Base-by-base conservation (phyloP, 2,329 filamentous ascomycete species). In the Fusarium albidum region DNA sequence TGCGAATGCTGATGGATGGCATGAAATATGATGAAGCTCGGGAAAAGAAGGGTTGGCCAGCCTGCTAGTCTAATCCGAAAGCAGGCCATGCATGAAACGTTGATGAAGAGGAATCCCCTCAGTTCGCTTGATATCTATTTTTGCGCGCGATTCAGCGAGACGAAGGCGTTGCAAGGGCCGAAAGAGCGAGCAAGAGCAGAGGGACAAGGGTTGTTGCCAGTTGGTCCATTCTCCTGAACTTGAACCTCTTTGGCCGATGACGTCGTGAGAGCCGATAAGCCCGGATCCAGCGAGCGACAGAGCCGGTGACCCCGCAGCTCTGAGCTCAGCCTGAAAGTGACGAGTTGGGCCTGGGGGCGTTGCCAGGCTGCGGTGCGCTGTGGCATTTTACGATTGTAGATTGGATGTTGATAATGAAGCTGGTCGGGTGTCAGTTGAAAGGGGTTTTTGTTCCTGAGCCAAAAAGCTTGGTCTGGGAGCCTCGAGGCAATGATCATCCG, bases 181-280 rank as follows among this genome's bases (percentile, higher is more conserved):
- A 45, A 45, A n/a, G 14, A 32, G 41, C 31, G 25, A 48, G 29
- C 38, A 56, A 15, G 43, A 45, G 37, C 25, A 57, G 49, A 32
- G 41, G 34, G 37, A 17, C 33, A 44, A 59, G 49, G 57, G 57
- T 55, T n/a, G n/a, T n/a, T n/a, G n/a, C n/a, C n/a, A n/a, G n/a
- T n/a, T n/a, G n/a, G n/a, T n/a, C n/a, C n/a, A n/a, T n/a, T n/a
- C n/a, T n/a, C n/a, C n/a, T n/a, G n/a, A n/a, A n/a, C n/a, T n/a
- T n/a, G n/a, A 57, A 45, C 43, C 52, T 46, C n/a, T 51, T 35
- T 48, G 45, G 40, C 29, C 49, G 28, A 68, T 68, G 66, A 68
- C 66, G 66, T 68, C 57, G 56, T 44, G 28, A 37, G 37, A 25
- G 21, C 35, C 47, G 29, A 58, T 32, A 40, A 26, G 39, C 39